A percentile compares a stretch with the other conserved stretches of the same genome.
Evolutionary conservation across 2,329 filamentous ascomycete species (phyloP).

Genomic region (Pseudogymnoascus sp.): DNA sequence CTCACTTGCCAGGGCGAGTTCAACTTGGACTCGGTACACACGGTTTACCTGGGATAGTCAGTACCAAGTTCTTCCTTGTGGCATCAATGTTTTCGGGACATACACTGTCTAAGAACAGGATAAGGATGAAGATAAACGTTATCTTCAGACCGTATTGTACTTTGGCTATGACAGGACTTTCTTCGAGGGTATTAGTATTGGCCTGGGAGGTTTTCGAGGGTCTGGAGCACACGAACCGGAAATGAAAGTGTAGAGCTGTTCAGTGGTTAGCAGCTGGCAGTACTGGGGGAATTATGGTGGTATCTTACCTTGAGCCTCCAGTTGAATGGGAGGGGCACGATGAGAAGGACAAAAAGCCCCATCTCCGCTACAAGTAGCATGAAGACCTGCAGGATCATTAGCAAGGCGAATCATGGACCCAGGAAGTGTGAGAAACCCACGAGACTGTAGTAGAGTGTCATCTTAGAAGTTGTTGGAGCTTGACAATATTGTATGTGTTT

Average conservation of each 20-base stretch:
- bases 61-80: neutral
- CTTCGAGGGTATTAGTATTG: conserved; percentile 19
- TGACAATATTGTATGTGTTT: conserved; percentile 3
- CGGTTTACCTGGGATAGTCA: conserved; percentile 46
- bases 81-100: conserved; percentile 35
- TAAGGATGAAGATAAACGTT: conserved; percentile 97
- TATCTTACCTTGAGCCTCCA: conserved; percentile 64
- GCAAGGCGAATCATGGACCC: neutral
- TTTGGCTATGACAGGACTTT: conserved; percentile 64
- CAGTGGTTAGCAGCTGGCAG: neutral
- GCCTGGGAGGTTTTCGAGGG: conserved; percentile 18
- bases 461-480: conserved; percentile 27
- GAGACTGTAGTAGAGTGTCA: conserved; percentile 47
- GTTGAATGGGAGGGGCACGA: conserved; percentile 83
- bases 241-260: conserved; percentile 10
- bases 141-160: conserved; percentile 98
- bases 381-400: conserved; percentile 58
- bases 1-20: conserved; percentile 69
- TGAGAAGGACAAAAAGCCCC: conserved; percentile 69
- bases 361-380: conserved; percentile 77
- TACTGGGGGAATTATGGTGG: neutral
- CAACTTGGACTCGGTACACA: conserved; percentile 92
- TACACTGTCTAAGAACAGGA: conserved; percentile 96
- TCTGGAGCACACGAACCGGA: conserved; percentile 5
- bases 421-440: conserved; percentile 29